These are phyloP conservation scores for Ascochyta clinopodiicola DNA, from an alignment of 2,329 filamentous ascomycete species.

Conservation along the genomic window DNA sequence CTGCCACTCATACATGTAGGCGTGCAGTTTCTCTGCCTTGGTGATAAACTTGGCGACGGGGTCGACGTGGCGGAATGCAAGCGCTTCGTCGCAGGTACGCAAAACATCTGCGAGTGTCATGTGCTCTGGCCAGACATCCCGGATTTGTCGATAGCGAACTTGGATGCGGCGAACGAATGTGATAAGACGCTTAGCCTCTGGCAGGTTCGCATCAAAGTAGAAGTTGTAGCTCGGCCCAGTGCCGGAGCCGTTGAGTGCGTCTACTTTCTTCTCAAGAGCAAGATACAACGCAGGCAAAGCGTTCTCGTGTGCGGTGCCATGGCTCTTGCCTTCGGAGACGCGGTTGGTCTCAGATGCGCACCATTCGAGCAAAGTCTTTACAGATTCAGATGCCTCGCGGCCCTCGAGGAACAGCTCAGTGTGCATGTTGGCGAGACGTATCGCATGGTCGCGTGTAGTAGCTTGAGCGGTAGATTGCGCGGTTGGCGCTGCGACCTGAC, in stretches of 20 bases:
- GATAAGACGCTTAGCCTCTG: constrained; percentile 77
- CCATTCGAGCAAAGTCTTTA: constrained; percentile 43
- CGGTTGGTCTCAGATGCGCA: constrained; percentile 37
- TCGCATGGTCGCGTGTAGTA: constrained; percentile 42
- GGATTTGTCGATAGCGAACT: constrained; percentile 73
- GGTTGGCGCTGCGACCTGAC: constrained; percentile 30
- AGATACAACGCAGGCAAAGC: constrained; percentile 73
- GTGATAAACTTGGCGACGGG: constrained; percentile 86
- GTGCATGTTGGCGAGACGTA: constrained; percentile 44
- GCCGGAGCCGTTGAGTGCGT: constrained; percentile 45
- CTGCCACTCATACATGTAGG: constrained; percentile 91
- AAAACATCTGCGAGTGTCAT: constrained; percentile 83
- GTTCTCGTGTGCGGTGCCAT: constrained; percentile 47
- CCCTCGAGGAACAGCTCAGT: constrained; percentile 38
- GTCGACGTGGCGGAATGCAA: constrained; percentile 78
- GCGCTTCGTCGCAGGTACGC: constrained; percentile 73
- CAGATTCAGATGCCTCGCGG: constrained; percentile 25
- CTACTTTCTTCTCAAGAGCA: constrained; percentile 67
- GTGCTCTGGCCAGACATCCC: constrained; percentile 70
- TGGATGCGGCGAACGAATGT: constrained; percentile 72
- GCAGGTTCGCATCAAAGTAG: constrained; percentile 80
- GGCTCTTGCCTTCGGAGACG: constrained; percentile 32
- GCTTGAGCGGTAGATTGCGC: constrained; percentile 13
- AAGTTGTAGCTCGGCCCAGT: constrained; percentile 73
- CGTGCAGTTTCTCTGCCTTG: constrained; percentile 85